Evolutionary conservation across 139 green algal species (phyloP).

Genomic region (Picochlorum sp.): DNA sequence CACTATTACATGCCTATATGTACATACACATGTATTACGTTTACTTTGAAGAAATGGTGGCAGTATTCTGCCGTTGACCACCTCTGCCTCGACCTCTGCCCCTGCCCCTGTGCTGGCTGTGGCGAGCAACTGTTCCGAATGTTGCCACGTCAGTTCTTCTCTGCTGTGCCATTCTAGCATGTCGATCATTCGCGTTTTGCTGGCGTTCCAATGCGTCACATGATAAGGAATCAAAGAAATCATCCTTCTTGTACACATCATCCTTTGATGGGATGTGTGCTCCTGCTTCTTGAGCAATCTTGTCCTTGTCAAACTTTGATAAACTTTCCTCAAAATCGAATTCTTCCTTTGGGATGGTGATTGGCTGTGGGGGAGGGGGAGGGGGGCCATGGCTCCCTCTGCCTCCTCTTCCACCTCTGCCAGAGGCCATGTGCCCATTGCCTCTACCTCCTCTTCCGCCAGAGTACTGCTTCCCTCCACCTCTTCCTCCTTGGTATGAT

Average conservation of each 20-base stretch:
- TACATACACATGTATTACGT: no score
- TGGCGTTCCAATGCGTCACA: constrained; percentile 66
- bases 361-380: constrained; percentile 20
- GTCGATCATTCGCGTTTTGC: constrained; percentile 7
- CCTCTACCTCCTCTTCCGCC: constrained; percentile 5
- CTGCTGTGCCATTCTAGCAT: constrained; percentile 25
- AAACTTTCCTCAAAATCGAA: constrained; percentile 81
- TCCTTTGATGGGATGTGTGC: constrained; percentile 11
- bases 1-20: no score
- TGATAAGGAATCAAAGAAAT: constrained; percentile 84
- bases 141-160: constrained; percentile 75
- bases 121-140: constrained; percentile 60
- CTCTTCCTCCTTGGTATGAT: constrained; percentile 1
- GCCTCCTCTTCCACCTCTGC: constrained; percentile 7
- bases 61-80: neutral
- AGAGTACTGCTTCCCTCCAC: neutral
- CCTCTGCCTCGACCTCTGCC: constrained; percentile 6
- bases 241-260: constrained; percentile 52
- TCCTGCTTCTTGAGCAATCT: constrained; percentile 34
- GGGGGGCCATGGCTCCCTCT: constrained; percentile 5
- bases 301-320: constrained; percentile 77
- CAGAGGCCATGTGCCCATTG: neutral
- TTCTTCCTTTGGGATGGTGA: constrained; percentile 66
- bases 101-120: constrained; percentile 22
- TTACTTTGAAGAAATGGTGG: no score